Evolutionary conservation across 2,329 filamentous ascomycete genomes (phyloP), one percentile per base, ranked within the genome.

Genomic region (Curvularia lunata): DNA sequence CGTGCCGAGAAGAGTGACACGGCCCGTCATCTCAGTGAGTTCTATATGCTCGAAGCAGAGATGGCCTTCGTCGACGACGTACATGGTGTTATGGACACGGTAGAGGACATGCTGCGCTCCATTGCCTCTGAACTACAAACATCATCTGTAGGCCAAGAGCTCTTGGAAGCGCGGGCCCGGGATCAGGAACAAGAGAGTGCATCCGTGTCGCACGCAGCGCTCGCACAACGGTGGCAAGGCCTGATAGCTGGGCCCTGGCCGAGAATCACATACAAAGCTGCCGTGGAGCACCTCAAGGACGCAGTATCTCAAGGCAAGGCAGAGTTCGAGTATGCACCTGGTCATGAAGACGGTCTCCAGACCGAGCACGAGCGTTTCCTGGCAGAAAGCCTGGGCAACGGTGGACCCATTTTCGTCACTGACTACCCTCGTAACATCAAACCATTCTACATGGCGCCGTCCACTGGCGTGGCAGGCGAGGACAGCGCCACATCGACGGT

Each of bases 11-110:
- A 75, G 61, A 97, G 92, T 77, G 93, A 98, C 72, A 98, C 95
- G 0, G 88, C 92, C 5, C 88, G 95, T 27, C 95, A 99, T 78
- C 82, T 99, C 60, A 97, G 92, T 80, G 95, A 99, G 73, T 98
- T 99, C 71, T 98, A 98, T 79, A 98, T 99, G 95, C 85, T 99
- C 2, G 95, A 99, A 78, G 93, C 89, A 16, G 95, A 99, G 77
- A 82, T 93, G 74, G 89, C 87, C 69, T 97, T 97, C 74, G 85
- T 89, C 41, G 83, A 90, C 46, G 80, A 87, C 62, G 82, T 97
- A 64, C 80, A 84, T 28, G 80, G 84, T 25, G 82, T 99, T 66
- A 95, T 96, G 85, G 82, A 88, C 55, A 77, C 94, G n/a, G 85
- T 92, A 2, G 92, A 98, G 75, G 82, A 88, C 53, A 87, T 97